Evolutionary conservation across 2,329 filamentous ascomycete species (phyloP), one percentile per base, ranked within the genome.

Genomic region (Ophiostoma sp.): DNA sequence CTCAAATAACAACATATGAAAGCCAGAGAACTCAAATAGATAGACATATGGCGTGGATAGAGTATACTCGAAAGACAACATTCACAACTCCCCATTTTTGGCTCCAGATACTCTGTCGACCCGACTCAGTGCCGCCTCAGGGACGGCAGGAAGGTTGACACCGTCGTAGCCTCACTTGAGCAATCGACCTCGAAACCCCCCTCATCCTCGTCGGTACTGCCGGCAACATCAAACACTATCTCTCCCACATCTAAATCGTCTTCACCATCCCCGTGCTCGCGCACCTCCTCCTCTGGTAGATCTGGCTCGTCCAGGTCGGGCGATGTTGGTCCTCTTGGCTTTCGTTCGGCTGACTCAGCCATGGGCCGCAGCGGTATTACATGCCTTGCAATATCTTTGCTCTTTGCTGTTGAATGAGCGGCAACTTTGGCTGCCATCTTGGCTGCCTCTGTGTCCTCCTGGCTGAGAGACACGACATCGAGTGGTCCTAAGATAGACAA

Each of bases 401-500:
- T 45, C 18, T 49, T 52, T 14, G 47, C 41, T 2, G 55, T 36
- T 9, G 66, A 64, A 14, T 5, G 27, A 3, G 27, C 36, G 4
- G 66, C 55, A 5, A 64, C 66, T 14, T 18, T 36, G 1, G 60
- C 40, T 1, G 60, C 36, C 7, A n/a, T 7, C 1, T 67, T 16
- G 0, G 68, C 52, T 1, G 62, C 66, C 3, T 42, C 45, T 18
- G 18, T 38, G 27, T 69, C 49, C 1, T 68, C 62, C 8, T 70
- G 69, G 27, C 67, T 68, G 27, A 68, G 16, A 1, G 55, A 45
- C 18, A 71, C 66, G 1, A 71, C 60, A 0, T 72, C 69, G 14
- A 72, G 69, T 12, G 69, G 64, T 0, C 68, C 68, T 2, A 68
- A 45, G 11, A 71, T 55, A 7, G 71, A 66, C 42, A 68, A 69